Base-by-base conservation (phyloP, 2,329 filamentous ascomycete genomes). In the Tolypocladium endophyticum region DNA sequence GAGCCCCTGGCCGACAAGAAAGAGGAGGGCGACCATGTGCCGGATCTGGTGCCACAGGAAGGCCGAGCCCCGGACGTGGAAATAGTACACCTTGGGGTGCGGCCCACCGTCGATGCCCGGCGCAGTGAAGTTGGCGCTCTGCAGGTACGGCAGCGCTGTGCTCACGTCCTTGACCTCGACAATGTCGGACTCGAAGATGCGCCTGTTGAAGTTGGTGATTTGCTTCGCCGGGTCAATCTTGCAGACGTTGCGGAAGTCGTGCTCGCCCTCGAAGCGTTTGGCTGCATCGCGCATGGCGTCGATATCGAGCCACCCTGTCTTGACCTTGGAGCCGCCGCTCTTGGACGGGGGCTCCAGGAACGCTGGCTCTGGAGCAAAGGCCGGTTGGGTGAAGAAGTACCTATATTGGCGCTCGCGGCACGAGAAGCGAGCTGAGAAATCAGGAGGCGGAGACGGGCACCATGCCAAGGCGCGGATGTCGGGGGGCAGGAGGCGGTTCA, bases 31-130 rank as follows among this genome's bases (percentile, higher is more conserved):
- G n/a, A 95, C 87, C 84, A 99, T 92, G 76, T 93, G 90, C 30
- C 94, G 87, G 65, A 99, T 95, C 76, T 99, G 94, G 75, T 99
- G 94, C 94, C 94, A 99, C 55, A 99, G 77, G 73, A 99, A 99
- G 1, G 92, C 94, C 9, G 89, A 92, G 25, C 94, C 94, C 65
- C 92, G 86, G 47, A 99, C 86, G 60, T 88, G 87, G 73, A 99
- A 95, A 62, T 88, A 87, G 76, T 95, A 97, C 18, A 97, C 82
- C 69, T 90, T 89, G 8, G 86, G 81, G 58, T 73, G 69, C 7
- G 61, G 62, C 0, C 60, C 66, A 8, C 43, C 62, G 23, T 58
- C 43, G 33, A 61, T 39, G 60, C 39, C 63, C 25, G 66, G 62
- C 58, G 60, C 69, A 43, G 59, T 76, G 71, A 66, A 74, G 64